These are phyloP conservation scores for Senna siamea DNA, from an alignment of 306 rosid genomes.

Conservation along the genomic window DNA sequence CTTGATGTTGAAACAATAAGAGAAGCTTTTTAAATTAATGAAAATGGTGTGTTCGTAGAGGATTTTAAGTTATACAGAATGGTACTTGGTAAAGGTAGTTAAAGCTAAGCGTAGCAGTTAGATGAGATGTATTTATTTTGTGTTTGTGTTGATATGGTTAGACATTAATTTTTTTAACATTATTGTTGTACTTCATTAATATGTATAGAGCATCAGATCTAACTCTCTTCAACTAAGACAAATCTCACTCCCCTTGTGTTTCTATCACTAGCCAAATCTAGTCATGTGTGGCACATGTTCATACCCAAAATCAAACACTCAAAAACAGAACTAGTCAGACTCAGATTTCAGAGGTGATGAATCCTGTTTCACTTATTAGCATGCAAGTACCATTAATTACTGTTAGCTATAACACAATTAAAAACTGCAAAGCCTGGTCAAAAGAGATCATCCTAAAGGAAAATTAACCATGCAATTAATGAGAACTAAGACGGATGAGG, in stretches of 20 bases:
- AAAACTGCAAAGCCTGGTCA: conserved; percentile 2
- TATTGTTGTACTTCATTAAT: conserved; percentile 33
- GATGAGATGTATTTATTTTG: neutral
- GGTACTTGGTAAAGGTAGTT: neutral
- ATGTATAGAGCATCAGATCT: neutral
- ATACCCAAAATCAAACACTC: neutral
- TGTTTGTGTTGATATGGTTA: neutral
- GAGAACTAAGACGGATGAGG: neutral
- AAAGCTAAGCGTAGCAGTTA: neutral
- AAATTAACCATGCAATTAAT: conserved; percentile 24
- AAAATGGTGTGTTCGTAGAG: too few species aligned
- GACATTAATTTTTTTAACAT: conserved; percentile 33
- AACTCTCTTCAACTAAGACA: neutral
- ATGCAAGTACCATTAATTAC: neutral
- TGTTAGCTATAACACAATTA: neutral
- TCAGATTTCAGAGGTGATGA: neutral
- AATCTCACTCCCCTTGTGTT: conserved; percentile 40
- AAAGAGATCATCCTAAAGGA: too few species aligned
- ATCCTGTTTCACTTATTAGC: neutral
- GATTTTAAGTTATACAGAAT: neutral
- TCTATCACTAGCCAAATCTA: conserved; percentile 25
- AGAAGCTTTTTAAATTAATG: too few species aligned
- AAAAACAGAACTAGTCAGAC: neutral
- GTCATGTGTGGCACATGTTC: conserved; percentile 32
- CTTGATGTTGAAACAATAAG: too few species aligned